Evolutionary conservation across 176 grass and related monocot species (phyloP).

Genomic region (Eragrostis nindensis): DNA sequence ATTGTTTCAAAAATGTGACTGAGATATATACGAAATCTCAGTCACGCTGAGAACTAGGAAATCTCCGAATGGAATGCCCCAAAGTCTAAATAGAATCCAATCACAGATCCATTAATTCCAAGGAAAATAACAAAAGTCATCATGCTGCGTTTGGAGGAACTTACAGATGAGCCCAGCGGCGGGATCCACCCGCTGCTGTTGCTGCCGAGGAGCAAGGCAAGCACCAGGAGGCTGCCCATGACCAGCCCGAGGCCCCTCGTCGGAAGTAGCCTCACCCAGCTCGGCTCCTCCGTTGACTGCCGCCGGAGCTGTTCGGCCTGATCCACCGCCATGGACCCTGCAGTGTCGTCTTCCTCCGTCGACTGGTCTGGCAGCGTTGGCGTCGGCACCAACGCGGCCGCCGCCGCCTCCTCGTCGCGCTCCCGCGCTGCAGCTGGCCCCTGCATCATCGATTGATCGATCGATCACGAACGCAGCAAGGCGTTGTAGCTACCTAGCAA

Average conservation of each 20-base stretch:
- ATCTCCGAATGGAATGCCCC: too few species aligned
- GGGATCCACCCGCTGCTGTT: constrained; percentile 16
- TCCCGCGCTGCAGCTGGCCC: neutral
- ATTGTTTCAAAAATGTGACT: too few species aligned
- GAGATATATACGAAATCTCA: too few species aligned
- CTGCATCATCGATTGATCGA: too few species aligned
- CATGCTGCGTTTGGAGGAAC: neutral
- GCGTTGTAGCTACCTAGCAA: too few species aligned
- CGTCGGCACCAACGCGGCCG: neutral
- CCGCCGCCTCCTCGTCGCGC: neutral
- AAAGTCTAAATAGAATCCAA: too few species aligned
- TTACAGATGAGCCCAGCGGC: neutral
- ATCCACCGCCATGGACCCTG: neutral
- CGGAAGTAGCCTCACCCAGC: neutral
- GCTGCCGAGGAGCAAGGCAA: constrained; percentile 14
- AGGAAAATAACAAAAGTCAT: neutral
- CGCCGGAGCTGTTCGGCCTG: neutral
- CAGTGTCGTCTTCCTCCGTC: neutral
- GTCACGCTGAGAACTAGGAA: too few species aligned
- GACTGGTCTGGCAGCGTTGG: neutral
- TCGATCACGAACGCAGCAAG: neutral
- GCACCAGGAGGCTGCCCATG: constrained; percentile 4
- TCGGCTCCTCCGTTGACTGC: neutral
- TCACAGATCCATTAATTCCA: too few species aligned
- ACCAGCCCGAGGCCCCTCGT: constrained; percentile 17